Evolutionary conservation across 352 stramenopile species (phyloP).

Genomic region (Globisporangium heterothallicum): DNA sequence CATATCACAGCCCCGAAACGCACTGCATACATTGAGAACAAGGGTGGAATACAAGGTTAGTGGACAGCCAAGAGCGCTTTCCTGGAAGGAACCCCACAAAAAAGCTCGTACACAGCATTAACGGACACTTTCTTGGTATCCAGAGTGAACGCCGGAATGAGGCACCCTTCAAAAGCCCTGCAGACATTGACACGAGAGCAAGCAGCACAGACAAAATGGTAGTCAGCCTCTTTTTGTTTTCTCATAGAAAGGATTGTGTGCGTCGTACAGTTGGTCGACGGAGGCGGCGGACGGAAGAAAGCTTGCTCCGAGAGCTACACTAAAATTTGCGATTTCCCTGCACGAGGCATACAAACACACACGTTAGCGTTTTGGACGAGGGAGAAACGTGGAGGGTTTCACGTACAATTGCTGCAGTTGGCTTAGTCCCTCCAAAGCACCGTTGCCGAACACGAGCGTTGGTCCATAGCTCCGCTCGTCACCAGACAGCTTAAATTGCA

Average conservation of each 20-base stretch:
- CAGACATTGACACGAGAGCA: not conserved
- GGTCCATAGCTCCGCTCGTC: slow-evolving; percentile 14
- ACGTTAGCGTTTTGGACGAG: not conserved
- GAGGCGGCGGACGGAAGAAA: slow-evolving; percentile 24
- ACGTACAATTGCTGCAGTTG: slow-evolving; percentile 25
- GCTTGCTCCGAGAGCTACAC: slow-evolving; percentile 15
- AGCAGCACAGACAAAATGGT: not conserved
- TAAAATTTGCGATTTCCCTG: slow-evolving; percentile 33
- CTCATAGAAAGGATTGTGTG: not conserved
- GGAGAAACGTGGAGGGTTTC: too few species aligned
- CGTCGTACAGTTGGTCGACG: slow-evolving; percentile 34
- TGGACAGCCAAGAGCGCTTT: too few species aligned
- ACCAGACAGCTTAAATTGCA: slow-evolving; percentile 9
- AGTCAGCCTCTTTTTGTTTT: not conserved
- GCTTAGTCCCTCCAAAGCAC: slow-evolving; percentile 19
- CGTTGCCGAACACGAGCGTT: slow-evolving; percentile 13
- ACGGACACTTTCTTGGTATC: slow-evolving; percentile 25
- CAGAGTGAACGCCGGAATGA: slow-evolving; percentile 32
- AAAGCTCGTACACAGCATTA: slow-evolving; percentile 25
- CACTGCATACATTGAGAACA: slow-evolving; percentile 6
- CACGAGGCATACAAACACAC: not conserved
- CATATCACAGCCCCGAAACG: slow-evolving; percentile 38
- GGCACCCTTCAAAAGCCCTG: slow-evolving; percentile 41
- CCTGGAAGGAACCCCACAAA: not conserved
- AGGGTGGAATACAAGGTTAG: not conserved